These are phyloP conservation scores for Phytophthora melonis DNA, from an alignment of 352 stramenopile species.

Conservation along the genomic window DNA sequence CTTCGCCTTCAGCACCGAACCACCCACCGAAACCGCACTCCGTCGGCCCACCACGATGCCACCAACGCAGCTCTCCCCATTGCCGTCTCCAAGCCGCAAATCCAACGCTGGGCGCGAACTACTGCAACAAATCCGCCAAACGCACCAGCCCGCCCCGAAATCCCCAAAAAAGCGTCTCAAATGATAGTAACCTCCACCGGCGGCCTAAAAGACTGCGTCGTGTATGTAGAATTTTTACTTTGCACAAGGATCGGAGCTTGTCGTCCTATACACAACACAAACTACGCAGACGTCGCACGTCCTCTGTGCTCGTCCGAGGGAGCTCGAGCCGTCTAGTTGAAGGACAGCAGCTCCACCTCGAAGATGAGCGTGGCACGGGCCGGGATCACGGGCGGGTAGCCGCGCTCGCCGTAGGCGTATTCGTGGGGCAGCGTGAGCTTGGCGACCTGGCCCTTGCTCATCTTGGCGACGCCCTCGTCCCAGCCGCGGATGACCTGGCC, in stretches of 20 bases:
- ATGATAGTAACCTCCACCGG: constrained; percentile 3
- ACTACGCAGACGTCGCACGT: constrained; percentile 3
- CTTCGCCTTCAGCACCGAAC: neutral
- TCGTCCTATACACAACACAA: neutral
- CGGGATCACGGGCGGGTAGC: constrained; percentile 91
- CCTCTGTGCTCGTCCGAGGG: neutral
- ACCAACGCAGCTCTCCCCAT: neutral
- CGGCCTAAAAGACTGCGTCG: constrained; percentile 18
- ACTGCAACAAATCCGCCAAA: constrained; percentile 25
- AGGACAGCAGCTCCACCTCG: constrained; percentile 93
- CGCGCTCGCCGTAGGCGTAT: constrained; percentile 94
- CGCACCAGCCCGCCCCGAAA: constrained; percentile 2
- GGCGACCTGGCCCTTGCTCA: constrained; percentile 95
- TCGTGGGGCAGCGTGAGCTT: constrained; percentile 94
- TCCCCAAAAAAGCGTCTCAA: constrained; percentile 7
- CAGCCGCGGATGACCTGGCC: constrained; percentile 84
- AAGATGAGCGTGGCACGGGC: constrained; percentile 94
- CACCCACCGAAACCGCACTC: neutral
- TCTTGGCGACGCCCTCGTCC: constrained; percentile 79
- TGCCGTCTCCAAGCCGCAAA: constrained; percentile 7
- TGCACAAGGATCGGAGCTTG: neutral
- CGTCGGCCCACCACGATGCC: neutral
- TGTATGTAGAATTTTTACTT: constrained; percentile 13
- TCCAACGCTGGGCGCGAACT: constrained; percentile 27
- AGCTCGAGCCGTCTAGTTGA: constrained; percentile 50